These are phyloP conservation scores for Wickerhamiella allomyrinae DNA, from an alignment of 805 yeast genomes.

Conservation along the genomic window DNA sequence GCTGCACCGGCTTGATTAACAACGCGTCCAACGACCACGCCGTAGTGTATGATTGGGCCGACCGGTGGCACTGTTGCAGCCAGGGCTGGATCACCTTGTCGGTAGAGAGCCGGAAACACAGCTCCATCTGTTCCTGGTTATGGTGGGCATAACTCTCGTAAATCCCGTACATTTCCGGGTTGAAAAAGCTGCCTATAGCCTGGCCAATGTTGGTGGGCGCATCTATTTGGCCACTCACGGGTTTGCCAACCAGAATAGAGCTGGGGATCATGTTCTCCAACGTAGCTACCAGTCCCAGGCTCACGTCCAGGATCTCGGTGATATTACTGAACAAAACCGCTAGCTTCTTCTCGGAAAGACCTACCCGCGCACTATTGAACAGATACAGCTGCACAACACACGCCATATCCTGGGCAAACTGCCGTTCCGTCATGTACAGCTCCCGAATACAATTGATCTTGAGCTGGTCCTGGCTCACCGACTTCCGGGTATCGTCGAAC, in stretches of 20 bases:
- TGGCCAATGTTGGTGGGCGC: conserved; percentile 20
- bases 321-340: conserved; percentile 22
- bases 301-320: conserved; percentile 22
- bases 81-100: conserved; percentile 18
- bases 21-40: conserved; percentile 31
- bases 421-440: conserved; percentile 26
- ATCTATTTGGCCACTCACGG: neutral
- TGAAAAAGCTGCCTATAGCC: conserved; percentile 19
- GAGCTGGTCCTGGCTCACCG: conserved; percentile 4
- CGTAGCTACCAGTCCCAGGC: conserved; percentile 20
- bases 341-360: conserved; percentile 19
- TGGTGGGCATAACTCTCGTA: conserved; percentile 24
- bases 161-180: conserved; percentile 21
- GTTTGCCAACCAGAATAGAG: conserved; percentile 17
- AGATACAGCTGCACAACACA: conserved; percentile 24
- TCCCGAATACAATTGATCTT: conserved; percentile 25
- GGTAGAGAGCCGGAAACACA: conserved; percentile 14
- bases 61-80: conserved; percentile 23
- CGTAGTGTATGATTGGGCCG: conserved; percentile 21
- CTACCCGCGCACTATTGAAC: conserved; percentile 18
- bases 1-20: conserved; percentile 32
- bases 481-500: neutral
- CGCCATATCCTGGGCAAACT: conserved; percentile 26
- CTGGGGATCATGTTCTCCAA: conserved; percentile 21
- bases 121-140: conserved; percentile 20